Evolutionary conservation across 208 protist genomes (phyloP).

Genomic region (Porcisia deanei): DNA sequence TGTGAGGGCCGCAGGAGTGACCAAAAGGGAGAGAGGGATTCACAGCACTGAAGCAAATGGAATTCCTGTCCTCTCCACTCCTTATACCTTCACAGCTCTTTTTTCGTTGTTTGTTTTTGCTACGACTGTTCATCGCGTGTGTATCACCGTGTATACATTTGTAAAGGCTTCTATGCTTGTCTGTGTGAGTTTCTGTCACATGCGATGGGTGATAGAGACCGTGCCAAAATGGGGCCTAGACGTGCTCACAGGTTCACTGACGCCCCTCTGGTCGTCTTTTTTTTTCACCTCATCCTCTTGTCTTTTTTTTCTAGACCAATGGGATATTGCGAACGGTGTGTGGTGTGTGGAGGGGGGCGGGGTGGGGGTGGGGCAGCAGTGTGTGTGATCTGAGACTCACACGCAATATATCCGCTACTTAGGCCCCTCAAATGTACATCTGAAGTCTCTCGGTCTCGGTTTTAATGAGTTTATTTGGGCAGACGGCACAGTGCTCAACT

Average conservation of each 20-base stretch:
- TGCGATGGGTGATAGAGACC: too few species aligned
- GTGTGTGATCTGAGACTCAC: neutral
- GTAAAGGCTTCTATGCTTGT: neutral
- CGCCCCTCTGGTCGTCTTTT: neutral
- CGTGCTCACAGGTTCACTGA: neutral
- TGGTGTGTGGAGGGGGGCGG: neutral
- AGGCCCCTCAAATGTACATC: neutral
- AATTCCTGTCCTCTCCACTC: neutral
- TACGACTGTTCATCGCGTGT: neutral
- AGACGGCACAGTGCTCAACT: neutral
- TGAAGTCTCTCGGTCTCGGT: neutral
- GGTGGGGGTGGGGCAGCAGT: neutral
- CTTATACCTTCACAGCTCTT: neutral
- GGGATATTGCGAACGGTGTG: neutral
- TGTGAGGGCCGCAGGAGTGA: neutral
- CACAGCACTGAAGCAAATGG: neutral
- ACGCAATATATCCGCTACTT: neutral
- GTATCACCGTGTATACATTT: neutral
- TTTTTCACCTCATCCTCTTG: neutral
- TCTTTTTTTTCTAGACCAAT: neutral
- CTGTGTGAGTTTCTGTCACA: neutral
- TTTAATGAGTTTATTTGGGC: too few species aligned
- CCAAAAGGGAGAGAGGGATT: neutral
- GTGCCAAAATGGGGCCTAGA: neutral
- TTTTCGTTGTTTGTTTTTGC: too few species aligned